Conservation (phyloP, 192 early-diverging fungal species). For the Dissophora ornata region DNA sequence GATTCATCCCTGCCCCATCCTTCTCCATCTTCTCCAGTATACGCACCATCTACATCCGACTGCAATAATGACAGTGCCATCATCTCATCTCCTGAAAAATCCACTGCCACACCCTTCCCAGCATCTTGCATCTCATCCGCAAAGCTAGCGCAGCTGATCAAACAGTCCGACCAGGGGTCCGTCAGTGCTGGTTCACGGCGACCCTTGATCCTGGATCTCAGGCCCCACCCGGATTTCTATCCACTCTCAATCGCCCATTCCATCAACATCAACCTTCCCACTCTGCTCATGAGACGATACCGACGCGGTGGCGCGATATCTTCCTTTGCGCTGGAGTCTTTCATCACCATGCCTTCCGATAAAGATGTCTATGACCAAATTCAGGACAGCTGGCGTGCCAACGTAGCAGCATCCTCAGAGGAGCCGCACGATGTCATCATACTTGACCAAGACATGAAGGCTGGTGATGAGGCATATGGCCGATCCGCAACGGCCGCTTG, state of each 20-base stretch:
- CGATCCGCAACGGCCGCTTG: conserved; percentile 57
- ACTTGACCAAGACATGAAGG: conserved; percentile 61
- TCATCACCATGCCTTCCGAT: conserved; percentile 64
- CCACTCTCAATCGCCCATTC: conserved; percentile 56
- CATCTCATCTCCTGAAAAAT: conserved; percentile 25
- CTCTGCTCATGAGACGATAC: conserved; percentile 63
- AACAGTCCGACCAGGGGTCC: conserved; percentile 10
- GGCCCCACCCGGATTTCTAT: conserved; percentile 54
- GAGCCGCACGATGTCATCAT: conserved; percentile 53
- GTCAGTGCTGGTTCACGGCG: conserved; percentile 35
- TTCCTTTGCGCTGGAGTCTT: conserved; percentile 64
- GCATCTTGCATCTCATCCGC: conserved; percentile 21
- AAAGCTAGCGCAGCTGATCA: conserved; percentile 22
- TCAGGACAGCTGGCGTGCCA: conserved; percentile 29
- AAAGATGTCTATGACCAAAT: conserved; percentile 56
- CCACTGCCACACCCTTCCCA: conserved; percentile 12
- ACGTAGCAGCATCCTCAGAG: not conserved
- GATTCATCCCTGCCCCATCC: conserved; percentile 34
- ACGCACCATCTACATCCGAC: not conserved
- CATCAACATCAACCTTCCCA: conserved; percentile 66
- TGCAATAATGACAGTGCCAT: not conserved
- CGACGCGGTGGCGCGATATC: conserved; percentile 55
- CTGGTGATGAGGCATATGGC: conserved; percentile 52
- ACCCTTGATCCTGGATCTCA: conserved; percentile 56
- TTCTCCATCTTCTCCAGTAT: conserved; percentile 4